A percentile compares a stretch with the other conserved stretches of the same genome.
Evolutionary conservation across 2,329 filamentous ascomycete genomes (phyloP).

Genomic region (Emergomyces pasteurianus): DNA sequence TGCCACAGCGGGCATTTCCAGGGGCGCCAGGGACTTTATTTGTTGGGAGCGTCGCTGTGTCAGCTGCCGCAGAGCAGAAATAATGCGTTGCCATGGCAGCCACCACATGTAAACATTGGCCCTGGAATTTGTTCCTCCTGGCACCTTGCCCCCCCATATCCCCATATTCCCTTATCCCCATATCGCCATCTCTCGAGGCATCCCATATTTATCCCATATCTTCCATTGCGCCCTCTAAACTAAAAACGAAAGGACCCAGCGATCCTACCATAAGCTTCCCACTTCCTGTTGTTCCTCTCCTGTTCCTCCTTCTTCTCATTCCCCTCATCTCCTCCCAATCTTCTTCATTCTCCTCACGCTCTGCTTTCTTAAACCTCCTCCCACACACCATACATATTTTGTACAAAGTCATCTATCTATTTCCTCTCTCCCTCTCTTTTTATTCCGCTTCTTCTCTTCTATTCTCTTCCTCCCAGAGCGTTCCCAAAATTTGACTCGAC

Average conservation of each 20-base stretch:
- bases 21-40: background rate
- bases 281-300: background rate
- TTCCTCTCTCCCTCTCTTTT: background rate
- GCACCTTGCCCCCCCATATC: slow-evolving; percentile 7
- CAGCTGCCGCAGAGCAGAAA: background rate
- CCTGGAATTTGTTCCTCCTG: slow-evolving; percentile 6
- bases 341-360: background rate
- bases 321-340: background rate
- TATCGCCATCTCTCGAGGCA: background rate
- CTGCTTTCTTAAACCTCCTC: background rate
- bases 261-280: background rate
- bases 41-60: background rate
- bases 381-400: background rate
- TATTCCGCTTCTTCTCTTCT: background rate
- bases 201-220: too few relatives aligned
- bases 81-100: slow-evolving; percentile 27
- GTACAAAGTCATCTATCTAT: background rate
- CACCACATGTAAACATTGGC: slow-evolving; percentile 21
- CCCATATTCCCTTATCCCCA: background rate
- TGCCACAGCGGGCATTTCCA: background rate
- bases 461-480: background rate
- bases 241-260: background rate
- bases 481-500: background rate
- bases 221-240: too few relatives aligned
- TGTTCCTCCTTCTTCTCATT: background rate